A percentile compares a stretch with the other conserved stretches of the same genome.
Evolutionary conservation across 805 yeast species (phyloP).

Genomic region (Sungouiozyma ichnusensis): DNA sequence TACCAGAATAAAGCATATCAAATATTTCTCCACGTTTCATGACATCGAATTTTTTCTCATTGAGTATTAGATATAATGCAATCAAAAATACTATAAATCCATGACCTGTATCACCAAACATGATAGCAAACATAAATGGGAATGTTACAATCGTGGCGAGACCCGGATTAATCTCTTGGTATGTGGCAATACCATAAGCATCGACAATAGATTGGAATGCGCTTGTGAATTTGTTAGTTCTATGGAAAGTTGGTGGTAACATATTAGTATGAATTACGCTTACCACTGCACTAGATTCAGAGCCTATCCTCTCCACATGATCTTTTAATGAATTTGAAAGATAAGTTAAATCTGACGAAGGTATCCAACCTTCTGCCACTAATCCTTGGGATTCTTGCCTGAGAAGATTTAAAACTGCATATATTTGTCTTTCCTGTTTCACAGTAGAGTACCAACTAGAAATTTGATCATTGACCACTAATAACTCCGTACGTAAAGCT

Average conservation of each 20-base stretch:
- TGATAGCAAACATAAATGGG: conserved; percentile 97
- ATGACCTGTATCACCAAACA: conserved; percentile 98
- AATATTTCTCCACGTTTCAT: conserved; percentile 83
- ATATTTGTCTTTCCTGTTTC: conserved; percentile 75
- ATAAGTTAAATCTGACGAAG: conserved; percentile 59
- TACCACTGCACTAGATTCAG: conserved; percentile 44
- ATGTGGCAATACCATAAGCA: conserved; percentile 88
- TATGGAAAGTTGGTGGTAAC: conserved; percentile 90
- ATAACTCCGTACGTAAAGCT: conserved; percentile 66
- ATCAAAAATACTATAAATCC: conserved; percentile 75
- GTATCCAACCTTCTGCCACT: conserved; percentile 96
- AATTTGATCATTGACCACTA: conserved; percentile 65
- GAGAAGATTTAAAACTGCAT: conserved; percentile 63
- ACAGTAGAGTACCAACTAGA: conserved; percentile 61
- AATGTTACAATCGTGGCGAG: conserved; percentile 89
- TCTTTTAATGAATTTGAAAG: conserved; percentile 59
- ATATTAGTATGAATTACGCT: conserved; percentile 60
- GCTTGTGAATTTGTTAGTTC: conserved; percentile 85
- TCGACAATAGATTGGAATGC: conserved; percentile 93
- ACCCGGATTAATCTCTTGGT: conserved; percentile 94
- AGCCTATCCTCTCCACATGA: conserved; percentile 23
- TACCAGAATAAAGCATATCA: conserved; percentile 91
- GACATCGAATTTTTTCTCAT: conserved; percentile 59
- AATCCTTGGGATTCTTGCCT: conserved; percentile 78
- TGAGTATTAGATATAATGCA: conserved; percentile 58